These are phyloP conservation scores for Termitomyces sp. DNA, from an alignment of 768 basidiomycete species.

Conservation along the genomic window DNA sequence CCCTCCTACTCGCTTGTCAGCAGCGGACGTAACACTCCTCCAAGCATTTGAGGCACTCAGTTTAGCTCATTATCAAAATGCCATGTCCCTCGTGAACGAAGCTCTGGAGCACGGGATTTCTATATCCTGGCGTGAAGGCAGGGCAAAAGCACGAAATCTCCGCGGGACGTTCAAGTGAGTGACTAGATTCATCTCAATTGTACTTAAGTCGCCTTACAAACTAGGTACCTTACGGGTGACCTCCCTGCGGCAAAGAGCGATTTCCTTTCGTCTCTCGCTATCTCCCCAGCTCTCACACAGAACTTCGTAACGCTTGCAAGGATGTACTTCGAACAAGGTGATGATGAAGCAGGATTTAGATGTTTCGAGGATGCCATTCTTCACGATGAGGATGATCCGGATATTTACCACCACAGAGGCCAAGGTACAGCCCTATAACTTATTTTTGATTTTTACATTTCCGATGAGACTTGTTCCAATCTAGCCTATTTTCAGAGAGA, in stretches of 20 bases:
- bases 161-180: constrained; percentile 92
- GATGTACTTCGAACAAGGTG: constrained; percentile 92
- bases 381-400: constrained; percentile 80
- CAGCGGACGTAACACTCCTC: constrained; percentile 81
- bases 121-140: constrained; percentile 58
- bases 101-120: constrained; percentile 77
- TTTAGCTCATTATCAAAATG: constrained; percentile 80
- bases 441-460: not conserved
- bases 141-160: constrained; percentile 87
- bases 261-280: constrained; percentile 67
- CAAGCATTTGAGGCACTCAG: constrained; percentile 79
- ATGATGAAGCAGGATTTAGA: constrained; percentile 76
- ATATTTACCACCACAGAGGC: constrained; percentile 98
- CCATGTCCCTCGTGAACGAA: constrained; percentile 77
- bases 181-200: constrained; percentile 6
- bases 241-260: constrained; percentile 79
- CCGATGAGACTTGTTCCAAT: not conserved
- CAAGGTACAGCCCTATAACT: constrained; percentile 56
- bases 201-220: not conserved
- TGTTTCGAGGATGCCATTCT: constrained; percentile 88
- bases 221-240: constrained; percentile 85
- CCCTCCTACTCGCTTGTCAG: constrained; percentile 68
- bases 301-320: constrained; percentile 94
- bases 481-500: constrained; percentile 86
- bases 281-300: constrained; percentile 75